Conservation (phyloP, 176 grass and related monocot species). For the Rhynchospora tenuis region DNA sequence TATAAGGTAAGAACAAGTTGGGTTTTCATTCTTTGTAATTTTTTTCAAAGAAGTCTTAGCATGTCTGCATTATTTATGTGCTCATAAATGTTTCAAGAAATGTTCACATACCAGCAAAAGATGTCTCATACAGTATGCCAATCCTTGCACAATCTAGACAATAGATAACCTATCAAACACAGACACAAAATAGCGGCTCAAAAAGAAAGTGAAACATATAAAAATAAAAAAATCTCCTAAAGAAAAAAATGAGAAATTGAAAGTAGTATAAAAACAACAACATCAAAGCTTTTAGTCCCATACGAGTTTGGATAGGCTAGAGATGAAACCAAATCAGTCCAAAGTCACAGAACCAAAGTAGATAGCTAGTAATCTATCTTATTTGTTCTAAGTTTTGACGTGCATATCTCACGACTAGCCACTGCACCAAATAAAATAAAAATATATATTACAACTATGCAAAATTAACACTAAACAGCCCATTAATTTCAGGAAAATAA, state of each 20-base stretch:
- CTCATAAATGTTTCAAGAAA: conserved; percentile 2
- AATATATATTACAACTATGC: background rate
- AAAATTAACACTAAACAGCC: background rate
- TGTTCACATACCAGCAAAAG: conserved; percentile 59
- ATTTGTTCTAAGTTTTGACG: conserved; percentile 77
- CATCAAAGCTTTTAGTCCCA: too few species aligned
- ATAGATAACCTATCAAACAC: conserved; percentile 59
- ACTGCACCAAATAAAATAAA: conserved; percentile 44
- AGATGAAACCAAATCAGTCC: too few species aligned
- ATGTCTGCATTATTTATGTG: background rate
- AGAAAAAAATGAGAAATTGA: background rate
- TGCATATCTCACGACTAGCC: conserved; percentile 89
- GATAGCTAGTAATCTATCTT: background rate
- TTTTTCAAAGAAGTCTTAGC: background rate
- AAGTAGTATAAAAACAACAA: background rate
- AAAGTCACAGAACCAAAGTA: too few species aligned
- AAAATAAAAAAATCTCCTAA: conserved; percentile 12
- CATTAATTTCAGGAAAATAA: background rate
- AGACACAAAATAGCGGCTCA: background rate
- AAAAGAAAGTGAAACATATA: background rate
- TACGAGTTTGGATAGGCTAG: too few species aligned
- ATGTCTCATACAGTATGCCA: conserved; percentile 92
- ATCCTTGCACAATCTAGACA: conserved; percentile 87
- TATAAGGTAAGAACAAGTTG: background rate
- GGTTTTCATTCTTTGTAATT: background rate